Evolutionary conservation across 2,329 filamentous ascomycete genomes (phyloP).

Genomic region (Pyrenochaeta sp.): DNA sequence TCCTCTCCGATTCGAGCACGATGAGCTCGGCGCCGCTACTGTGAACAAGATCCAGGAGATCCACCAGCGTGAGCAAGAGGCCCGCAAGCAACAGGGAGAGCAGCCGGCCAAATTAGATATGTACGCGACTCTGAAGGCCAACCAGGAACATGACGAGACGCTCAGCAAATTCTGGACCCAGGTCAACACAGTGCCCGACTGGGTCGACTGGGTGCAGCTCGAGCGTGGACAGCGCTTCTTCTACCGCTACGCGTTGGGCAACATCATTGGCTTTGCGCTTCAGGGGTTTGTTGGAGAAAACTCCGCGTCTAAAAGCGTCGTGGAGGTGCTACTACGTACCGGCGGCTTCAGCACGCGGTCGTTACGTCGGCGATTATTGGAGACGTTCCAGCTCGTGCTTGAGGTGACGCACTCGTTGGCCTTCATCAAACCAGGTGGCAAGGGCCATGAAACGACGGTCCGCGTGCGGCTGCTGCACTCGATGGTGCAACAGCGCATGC

Average conservation of each 20-base stretch:
- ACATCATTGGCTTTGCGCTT: constrained; percentile 5
- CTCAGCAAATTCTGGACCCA: constrained; percentile 2
- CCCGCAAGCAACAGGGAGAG: constrained; percentile 3
- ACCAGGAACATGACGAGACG: constrained; percentile 3
- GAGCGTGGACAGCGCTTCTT: constrained; percentile 5
- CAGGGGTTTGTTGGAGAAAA: constrained; percentile 5
- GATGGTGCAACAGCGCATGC: constrained; percentile 1
- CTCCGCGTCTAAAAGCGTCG: no score
- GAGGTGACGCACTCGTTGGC: constrained; percentile 1
- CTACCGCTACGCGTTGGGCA: constrained; percentile 4
- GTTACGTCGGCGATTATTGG: background rate
- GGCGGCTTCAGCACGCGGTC: background rate
- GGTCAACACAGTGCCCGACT: constrained; percentile 6
- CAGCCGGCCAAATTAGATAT: background rate
- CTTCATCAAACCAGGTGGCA: constrained; percentile 4
- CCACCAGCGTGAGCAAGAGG: no score
- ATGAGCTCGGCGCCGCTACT: constrained; percentile 4
- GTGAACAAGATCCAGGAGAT: no score
- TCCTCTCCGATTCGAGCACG: constrained; percentile 2
- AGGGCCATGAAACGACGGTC: background rate
- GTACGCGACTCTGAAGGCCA: constrained; percentile 2
- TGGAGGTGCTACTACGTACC: constrained; percentile 2
- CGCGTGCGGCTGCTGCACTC: constrained; percentile 7
- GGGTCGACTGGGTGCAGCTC: constrained; percentile 8
- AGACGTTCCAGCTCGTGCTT: constrained; percentile 9